These are phyloP conservation scores for Termitomyces eurrhizus DNA, from an alignment of 768 basidiomycete genomes.

Conservation along the genomic window DNA sequence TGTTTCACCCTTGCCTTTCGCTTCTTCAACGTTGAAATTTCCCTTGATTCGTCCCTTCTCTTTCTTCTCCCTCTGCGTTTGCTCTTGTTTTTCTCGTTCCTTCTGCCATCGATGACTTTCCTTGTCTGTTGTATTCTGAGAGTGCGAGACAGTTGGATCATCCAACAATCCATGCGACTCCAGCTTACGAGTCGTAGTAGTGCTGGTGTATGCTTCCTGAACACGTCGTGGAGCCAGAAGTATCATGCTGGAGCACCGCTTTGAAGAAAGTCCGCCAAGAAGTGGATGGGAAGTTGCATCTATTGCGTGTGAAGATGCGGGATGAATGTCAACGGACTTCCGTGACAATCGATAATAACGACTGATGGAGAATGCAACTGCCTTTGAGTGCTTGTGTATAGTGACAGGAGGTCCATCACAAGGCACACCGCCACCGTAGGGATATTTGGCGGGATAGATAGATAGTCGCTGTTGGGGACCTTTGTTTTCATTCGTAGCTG, in stretches of 20 bases:
- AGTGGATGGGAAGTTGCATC: slow-evolving; percentile 12
- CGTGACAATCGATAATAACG: slow-evolving; percentile 44
- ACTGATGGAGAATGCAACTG: slow-evolving; percentile 75
- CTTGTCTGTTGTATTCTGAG: slow-evolving; percentile 25
- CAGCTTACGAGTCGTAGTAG: slow-evolving; percentile 65
- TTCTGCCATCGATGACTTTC: slow-evolving; percentile 24
- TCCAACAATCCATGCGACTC: slow-evolving; percentile 65
- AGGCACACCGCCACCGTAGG: slow-evolving; percentile 29
- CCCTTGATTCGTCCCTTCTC: slow-evolving; percentile 20
- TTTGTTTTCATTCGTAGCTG: slow-evolving; percentile 50
- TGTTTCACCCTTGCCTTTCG: slow-evolving; percentile 22
- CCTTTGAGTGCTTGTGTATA: slow-evolving; percentile 81
- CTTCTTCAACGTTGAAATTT: slow-evolving; percentile 25
- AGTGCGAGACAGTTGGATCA: slow-evolving; percentile 30
- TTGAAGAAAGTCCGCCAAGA: slow-evolving; percentile 11
- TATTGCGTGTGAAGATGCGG: slow-evolving; percentile 8
- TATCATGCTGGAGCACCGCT: slow-evolving; percentile 45
- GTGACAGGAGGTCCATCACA: slow-evolving; percentile 58
- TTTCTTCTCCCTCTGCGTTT: slow-evolving; percentile 24
- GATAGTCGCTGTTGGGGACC: slow-evolving; percentile 67
- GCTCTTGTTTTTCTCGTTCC: slow-evolving; percentile 21
- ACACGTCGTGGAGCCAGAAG: slow-evolving; percentile 70
- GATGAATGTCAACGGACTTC: slow-evolving; percentile 16
- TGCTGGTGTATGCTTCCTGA: slow-evolving; percentile 77
- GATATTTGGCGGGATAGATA: slow-evolving; percentile 51